A percentile compares a stretch with the other conserved stretches of the same genome.
Evolutionary conservation across 257 asterid species (phyloP).

Genomic region (Penstemon newberryi): DNA sequence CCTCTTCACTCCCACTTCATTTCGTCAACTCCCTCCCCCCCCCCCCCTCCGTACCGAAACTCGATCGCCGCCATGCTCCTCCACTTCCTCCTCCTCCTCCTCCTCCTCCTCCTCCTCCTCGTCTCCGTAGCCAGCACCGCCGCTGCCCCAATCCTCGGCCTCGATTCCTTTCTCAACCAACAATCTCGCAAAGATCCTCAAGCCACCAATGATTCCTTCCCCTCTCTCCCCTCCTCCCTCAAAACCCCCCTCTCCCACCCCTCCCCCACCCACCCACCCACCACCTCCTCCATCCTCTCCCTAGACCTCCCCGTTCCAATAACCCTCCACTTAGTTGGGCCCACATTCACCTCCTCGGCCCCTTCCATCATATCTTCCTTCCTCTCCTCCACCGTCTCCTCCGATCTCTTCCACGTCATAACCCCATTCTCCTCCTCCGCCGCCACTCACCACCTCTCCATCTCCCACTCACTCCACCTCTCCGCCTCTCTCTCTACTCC

Average conservation of each 20-base stretch:
- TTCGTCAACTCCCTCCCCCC: too few relatives aligned
- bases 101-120: constrained; percentile 30
- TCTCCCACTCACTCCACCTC: constrained; percentile 81
- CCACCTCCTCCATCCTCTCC: constrained; percentile 58
- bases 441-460: constrained; percentile 57
- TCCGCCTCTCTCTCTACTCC: constrained; percentile 48
- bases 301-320: constrained; percentile 65
- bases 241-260: constrained; percentile 53
- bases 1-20: too few relatives aligned
- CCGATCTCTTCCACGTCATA: constrained; percentile 89
- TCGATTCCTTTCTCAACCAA: constrained; percentile 72
- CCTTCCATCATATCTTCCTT: constrained; percentile 61
- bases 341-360: constrained; percentile 67
- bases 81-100: constrained; percentile 37
- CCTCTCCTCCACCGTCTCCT: constrained; percentile 64
- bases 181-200: constrained; percentile 66
- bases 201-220: constrained; percentile 67
- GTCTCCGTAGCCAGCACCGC: constrained; percentile 27
- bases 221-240: constrained; percentile 55
- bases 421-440: constrained; percentile 56
- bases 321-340: constrained; percentile 73
- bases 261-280: constrained; percentile 39
- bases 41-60: constrained; percentile 18
- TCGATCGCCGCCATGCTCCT: constrained; percentile 36
- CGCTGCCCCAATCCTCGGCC: constrained; percentile 62